phyloP scores from a whole-genome alignment of 768 basidiomycete genomes.

The Rossbeevera mucosa region DNA sequence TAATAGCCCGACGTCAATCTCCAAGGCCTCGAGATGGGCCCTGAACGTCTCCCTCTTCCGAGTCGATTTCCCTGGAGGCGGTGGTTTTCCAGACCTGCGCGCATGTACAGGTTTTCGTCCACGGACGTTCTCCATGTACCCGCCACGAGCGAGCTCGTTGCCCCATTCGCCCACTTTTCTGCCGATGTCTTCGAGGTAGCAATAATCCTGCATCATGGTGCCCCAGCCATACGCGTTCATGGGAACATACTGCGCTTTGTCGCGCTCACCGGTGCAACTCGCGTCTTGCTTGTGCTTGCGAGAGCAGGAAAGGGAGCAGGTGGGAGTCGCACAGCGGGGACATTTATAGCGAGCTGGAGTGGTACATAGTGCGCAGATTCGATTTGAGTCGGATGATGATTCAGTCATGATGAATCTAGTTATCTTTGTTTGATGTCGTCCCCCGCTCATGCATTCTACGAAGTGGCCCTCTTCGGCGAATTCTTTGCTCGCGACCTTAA shows the following conservation, averaged over 20 bases:
- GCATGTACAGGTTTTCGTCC: constrained; percentile 14
- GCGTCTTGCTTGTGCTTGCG: constrained; percentile 57
- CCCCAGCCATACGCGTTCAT: constrained; percentile 86
- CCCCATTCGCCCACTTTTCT: constrained; percentile 75
- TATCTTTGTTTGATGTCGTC: too few relatives aligned
- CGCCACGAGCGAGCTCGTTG: constrained; percentile 58
- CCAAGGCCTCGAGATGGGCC: constrained; percentile 59
- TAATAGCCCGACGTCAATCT: constrained; percentile 72
- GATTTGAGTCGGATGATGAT: constrained; percentile 20
- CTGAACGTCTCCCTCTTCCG: constrained; percentile 69
- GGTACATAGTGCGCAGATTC: constrained; percentile 49
- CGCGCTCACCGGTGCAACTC: constrained; percentile 66
- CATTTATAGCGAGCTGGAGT: constrained; percentile 66
- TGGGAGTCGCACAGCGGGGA: constrained; percentile 65
- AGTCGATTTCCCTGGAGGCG: constrained; percentile 30
- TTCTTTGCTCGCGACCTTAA: constrained; percentile 75
- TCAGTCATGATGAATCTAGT: too few relatives aligned
- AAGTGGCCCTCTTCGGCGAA: constrained; percentile 79
- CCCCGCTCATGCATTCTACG: constrained; percentile 63
- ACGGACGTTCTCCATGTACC: constrained; percentile 36
- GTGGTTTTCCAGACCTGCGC: constrained; percentile 28
- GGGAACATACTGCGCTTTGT: constrained; percentile 69
- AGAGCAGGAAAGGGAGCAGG: constrained; percentile 72
- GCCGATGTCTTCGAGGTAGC: constrained; percentile 78
- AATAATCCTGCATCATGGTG: constrained; percentile 85